Evolutionary conservation across 441 rosid genomes (phyloP).

Genomic region (Daphne laureola): DNA sequence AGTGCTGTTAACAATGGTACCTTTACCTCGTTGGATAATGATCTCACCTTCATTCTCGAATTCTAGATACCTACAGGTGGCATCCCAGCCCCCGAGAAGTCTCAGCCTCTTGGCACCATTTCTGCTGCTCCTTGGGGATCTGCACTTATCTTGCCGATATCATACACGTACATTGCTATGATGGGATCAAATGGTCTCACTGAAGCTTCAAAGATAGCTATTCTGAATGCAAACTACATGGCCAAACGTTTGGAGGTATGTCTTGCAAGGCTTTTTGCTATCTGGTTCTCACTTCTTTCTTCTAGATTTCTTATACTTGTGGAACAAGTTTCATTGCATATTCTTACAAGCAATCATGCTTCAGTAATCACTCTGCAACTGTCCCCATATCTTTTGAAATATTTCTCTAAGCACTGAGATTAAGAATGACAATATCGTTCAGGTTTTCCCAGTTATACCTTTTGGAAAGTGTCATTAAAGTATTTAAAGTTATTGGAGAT

Average conservation of each 20-base stretch:
- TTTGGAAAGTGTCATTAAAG: too few species aligned
- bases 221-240: slow-evolving; percentile 97
- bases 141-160: slow-evolving; percentile 91
- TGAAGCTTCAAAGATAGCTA: slow-evolving; percentile 90
- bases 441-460: too few species aligned
- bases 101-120: slow-evolving; percentile 75
- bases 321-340: too few species aligned
- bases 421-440: too few species aligned
- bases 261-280: slow-evolving; percentile 6
- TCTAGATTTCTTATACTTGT: too few species aligned
- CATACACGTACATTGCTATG: slow-evolving; percentile 91
- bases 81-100: slow-evolving; percentile 64
- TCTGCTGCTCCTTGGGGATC: slow-evolving; percentile 99
- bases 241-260: slow-evolving; percentile 92
- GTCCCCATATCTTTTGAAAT: too few species aligned
- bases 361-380: too few species aligned
- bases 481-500: too few species aligned
- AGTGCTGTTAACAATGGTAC: too few species aligned
- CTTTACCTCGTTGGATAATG: not conserved
- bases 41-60: slow-evolving; percentile 11
- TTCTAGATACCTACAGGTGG: slow-evolving; percentile 72
- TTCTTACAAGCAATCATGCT: too few species aligned
- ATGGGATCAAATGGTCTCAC: slow-evolving; percentile 97
- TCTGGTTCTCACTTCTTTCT: too few species aligned
- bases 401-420: too few species aligned